These are phyloP conservation scores for Primulina eburnea DNA, from an alignment of 257 asterid genomes.

Conservation along the genomic window DNA sequence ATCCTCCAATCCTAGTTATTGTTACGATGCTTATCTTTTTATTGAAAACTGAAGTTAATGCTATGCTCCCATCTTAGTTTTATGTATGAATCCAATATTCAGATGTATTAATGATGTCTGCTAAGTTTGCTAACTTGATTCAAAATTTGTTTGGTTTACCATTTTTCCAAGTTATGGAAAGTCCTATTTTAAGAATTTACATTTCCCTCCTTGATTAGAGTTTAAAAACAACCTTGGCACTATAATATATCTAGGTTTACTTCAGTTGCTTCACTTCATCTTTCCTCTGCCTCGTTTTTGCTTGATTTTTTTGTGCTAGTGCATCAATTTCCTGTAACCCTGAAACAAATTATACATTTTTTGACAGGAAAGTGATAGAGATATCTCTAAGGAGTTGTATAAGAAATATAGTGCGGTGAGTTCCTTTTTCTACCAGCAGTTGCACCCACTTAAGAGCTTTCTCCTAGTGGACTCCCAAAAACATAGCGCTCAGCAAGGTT, in stretches of 20 bases:
- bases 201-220: constrained; percentile 1
- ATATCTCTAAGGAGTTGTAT: constrained; percentile 86
- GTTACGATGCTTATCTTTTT: neutral
- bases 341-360: constrained; percentile 25
- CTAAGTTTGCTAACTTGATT: no score
- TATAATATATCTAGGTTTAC: neutral
- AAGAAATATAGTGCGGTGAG: constrained; percentile 90
- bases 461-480: no score
- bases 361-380: constrained; percentile 74
- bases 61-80: neutral
- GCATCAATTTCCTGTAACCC: neutral
- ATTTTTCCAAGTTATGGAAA: no score
- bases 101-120: no score
- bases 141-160: no score
- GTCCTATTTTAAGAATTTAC: neutral
- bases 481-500: no score
- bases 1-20: neutral
- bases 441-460: no score
- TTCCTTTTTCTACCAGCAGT: constrained; percentile 11
- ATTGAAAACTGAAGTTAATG: neutral
- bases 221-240: constrained; percentile 3
- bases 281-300: constrained; percentile 2
- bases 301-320: constrained; percentile 15
- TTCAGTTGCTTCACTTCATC: neutral
- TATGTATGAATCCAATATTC: neutral